Percentiles rank a stretch among this genome's conserved stretches.
Evolutionary conservation across 192 early-diverging fungal genomes (phyloP).

Genomic region (Coemansia erecta): DNA sequence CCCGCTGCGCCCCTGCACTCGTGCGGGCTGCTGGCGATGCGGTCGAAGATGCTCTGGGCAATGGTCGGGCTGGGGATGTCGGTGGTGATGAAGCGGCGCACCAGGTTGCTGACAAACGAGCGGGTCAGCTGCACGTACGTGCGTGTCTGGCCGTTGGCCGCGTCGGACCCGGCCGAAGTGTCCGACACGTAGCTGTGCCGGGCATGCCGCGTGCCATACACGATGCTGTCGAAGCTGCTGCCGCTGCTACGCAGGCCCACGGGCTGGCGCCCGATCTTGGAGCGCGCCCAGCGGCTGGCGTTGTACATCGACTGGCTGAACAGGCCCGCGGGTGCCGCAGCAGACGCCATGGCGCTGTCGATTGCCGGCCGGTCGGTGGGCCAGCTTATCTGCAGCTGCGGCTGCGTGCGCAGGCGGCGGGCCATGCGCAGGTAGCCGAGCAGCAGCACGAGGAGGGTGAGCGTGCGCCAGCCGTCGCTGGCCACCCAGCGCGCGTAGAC

Average conservation of each 20-base stretch:
- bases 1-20: neutral
- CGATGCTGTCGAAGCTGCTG: conserved; percentile 12
- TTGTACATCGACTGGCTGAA: conserved; percentile 47
- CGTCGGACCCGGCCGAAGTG: neutral
- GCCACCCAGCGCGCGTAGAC: conserved; percentile 51
- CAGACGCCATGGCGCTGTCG: conserved; percentile 13
- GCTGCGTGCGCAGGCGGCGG: neutral
- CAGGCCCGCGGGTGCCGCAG: conserved; percentile 12
- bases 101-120: conserved; percentile 27
- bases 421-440: conserved; percentile 13
- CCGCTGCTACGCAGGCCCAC: conserved; percentile 6
- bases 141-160: neutral
- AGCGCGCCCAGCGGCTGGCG: conserved; percentile 37
- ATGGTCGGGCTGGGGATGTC: conserved; percentile 49
- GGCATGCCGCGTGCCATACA: neutral
- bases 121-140: conserved; percentile 35
- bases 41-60: conserved; percentile 34
- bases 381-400: conserved; percentile 5
- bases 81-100: conserved; percentile 41
- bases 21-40: conserved; percentile 12
- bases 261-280: conserved; percentile 14
- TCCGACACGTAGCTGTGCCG: neutral
- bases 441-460: conserved; percentile 17
- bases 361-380: conserved; percentile 14
- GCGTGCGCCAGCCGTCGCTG: conserved; percentile 35